Base-by-base conservation (phyloP, 352 stramenopile species). In the Nothophytophthora sp. region DNA sequence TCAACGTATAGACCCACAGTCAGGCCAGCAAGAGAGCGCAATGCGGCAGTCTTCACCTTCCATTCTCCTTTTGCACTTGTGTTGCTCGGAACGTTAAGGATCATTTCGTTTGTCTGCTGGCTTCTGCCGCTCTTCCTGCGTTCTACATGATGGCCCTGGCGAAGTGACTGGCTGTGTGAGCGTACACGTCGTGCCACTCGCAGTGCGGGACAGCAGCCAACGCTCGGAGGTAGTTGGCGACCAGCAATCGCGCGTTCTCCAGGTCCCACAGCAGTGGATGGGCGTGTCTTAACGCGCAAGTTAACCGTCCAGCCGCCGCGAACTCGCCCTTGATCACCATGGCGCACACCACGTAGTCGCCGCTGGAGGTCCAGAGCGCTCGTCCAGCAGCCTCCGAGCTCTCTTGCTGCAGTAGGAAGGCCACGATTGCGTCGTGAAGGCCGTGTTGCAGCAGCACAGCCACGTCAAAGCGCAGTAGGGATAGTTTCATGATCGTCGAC, bases 211-310 rank as follows among this genome's bases (percentile, higher is more conserved):
- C n/a, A n/a, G n/a, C 38, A 15, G 51, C 55, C 18, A 90, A 58
- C 5, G 60, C 50, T 8, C 50, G 60, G 24, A 92, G 55, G 33
- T 75, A 81, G 54, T 75, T 92, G 23, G 52, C 60, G 8, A 92
- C 60, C 54, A 81, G 34, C 11, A 90, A 59, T 11, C 71, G 78
- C 34, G 78, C 76, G 34, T 74, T 88, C 54, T 88, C 76, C 6
- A 77, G 28, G 46, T 90, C 79, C 75, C 79, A 90, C 3, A 92
- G 64, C 55, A 92, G 57, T 8, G 73, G 75, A 30, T 89, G 76
- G 6, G 73, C 61, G 29, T 73, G 68, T 50, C 73, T 79, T 7
- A 89, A 36, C 13, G 71, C 73, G 35, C 79, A 87, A 0, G 68
- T 67, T 5, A 92, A 34, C n/a, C 81, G 75, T 1, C 59, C 64